Evolutionary conservation across 192 early-diverging fungal species (phyloP).

Genomic region (Coemansia sp.): DNA sequence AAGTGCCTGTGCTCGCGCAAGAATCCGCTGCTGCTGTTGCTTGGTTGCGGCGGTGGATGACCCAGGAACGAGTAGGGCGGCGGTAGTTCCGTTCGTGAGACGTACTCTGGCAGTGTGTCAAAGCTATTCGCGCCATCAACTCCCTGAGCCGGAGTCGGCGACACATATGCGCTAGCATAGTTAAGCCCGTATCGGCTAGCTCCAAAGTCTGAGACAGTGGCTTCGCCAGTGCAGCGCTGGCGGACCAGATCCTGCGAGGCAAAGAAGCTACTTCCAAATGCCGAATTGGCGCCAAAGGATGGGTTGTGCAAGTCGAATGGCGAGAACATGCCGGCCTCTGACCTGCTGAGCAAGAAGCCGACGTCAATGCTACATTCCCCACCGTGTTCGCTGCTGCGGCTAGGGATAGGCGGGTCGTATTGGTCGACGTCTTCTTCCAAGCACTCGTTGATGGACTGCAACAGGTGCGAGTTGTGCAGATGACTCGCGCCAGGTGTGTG

Average conservation of each 20-base stretch:
- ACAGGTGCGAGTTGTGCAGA: slow-evolving; percentile 1
- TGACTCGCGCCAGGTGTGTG: background rate
- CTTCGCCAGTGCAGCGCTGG: slow-evolving; percentile 38
- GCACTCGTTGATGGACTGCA: slow-evolving; percentile 35
- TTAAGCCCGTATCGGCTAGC: slow-evolving; percentile 32
- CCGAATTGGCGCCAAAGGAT: slow-evolving; percentile 27
- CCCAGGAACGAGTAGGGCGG: slow-evolving; percentile 32
- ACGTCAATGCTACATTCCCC: slow-evolving; percentile 13
- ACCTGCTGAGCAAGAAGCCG: background rate
- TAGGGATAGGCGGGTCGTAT: background rate
- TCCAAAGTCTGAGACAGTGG: slow-evolving; percentile 46
- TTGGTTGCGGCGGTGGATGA: slow-evolving; percentile 5
- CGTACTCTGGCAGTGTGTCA: slow-evolving; percentile 53
- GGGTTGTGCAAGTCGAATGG: slow-evolving; percentile 18
- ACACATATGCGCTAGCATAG: slow-evolving; percentile 6
- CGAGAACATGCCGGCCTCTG: slow-evolving; percentile 2
- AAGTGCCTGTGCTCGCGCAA: slow-evolving; percentile 10
- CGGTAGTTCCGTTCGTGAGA: slow-evolving; percentile 28
- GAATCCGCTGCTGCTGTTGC: background rate
- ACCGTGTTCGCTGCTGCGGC: background rate
- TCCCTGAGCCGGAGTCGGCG: slow-evolving; percentile 10
- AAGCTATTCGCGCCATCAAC: slow-evolving; percentile 28
- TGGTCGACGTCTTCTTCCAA: slow-evolving; percentile 9
- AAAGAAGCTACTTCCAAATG: slow-evolving; percentile 48
- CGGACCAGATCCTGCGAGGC: slow-evolving; percentile 34